These are phyloP conservation scores for Cystobasidiaceae sp. DNA, from an alignment of 1,284 basidiomycete species.

Conservation along the genomic window DNA sequence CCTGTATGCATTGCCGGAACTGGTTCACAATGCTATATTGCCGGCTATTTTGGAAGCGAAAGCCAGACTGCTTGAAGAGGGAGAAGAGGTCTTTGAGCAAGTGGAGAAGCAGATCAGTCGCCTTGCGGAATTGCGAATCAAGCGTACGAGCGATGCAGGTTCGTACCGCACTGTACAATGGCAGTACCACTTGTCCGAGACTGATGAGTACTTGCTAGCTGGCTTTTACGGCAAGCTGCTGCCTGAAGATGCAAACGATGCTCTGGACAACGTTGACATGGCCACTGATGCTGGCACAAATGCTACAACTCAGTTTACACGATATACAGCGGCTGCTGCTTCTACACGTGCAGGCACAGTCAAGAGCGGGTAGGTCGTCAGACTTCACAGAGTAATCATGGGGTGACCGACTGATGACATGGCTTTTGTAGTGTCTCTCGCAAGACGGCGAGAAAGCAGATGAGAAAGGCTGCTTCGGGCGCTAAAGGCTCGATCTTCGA, in stretches of 20 bases:
- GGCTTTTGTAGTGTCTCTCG: neutral
- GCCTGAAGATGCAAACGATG: conserved; percentile 57
- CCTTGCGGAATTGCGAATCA: conserved; percentile 71
- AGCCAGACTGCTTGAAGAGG: conserved; percentile 69
- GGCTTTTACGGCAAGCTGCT: conserved; percentile 62
- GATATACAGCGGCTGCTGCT: conserved; percentile 84
- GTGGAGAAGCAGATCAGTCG: conserved; percentile 74
- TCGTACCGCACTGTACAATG: conserved; percentile 38
- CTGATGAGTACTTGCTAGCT: conserved; percentile 58
- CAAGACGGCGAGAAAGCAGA: conserved; percentile 70
- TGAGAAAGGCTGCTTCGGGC: conserved; percentile 73
- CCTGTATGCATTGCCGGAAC: conserved; percentile 56
- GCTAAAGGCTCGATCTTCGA: conserved; percentile 94
- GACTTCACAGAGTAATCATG: conserved; percentile 49
- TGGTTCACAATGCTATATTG: conserved; percentile 46
- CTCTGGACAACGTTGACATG: conserved; percentile 83
- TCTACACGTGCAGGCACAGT: conserved; percentile 44
- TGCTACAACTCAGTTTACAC: conserved; percentile 78
- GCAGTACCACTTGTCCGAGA: too few species aligned
- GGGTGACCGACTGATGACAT: neutral
- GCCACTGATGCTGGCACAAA: conserved; percentile 88
- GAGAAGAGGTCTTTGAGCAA: conserved; percentile 81
- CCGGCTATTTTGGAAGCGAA: conserved; percentile 55
- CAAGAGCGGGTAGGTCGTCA: neutral
- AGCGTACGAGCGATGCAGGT: conserved; percentile 77